phyloP scores from a whole-genome alignment of 2,329 filamentous ascomycete species.

The Colletotrichum sansevieriae region DNA sequence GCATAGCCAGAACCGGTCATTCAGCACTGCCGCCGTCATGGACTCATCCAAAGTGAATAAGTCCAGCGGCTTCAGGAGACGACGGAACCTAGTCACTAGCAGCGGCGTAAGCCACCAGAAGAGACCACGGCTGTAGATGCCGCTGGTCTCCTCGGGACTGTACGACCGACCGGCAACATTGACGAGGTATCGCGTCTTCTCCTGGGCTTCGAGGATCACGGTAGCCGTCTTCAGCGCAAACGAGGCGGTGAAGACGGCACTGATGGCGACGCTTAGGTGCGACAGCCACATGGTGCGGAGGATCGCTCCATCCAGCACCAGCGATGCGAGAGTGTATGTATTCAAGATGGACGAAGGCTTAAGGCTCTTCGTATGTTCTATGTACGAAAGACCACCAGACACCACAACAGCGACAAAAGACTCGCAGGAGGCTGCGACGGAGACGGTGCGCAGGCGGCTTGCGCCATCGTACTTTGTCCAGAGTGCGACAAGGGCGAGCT shows the following conservation, averaged over 20 bases:
- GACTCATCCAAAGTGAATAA: slow-evolving; percentile 48
- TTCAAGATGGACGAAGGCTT: slow-evolving; percentile 52
- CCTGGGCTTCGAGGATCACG: slow-evolving; percentile 54
- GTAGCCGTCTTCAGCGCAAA: slow-evolving; percentile 53
- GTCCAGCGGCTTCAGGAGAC: slow-evolving; percentile 51
- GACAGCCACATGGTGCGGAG: slow-evolving; percentile 53
- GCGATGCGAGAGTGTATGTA: slow-evolving; percentile 49
- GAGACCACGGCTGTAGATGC: slow-evolving; percentile 52
- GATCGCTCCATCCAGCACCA: slow-evolving; percentile 51
- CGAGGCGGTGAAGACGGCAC: slow-evolving; percentile 51
- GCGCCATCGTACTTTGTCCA: slow-evolving; percentile 46
- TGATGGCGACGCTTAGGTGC: slow-evolving; percentile 45
- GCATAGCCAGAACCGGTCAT: slow-evolving; percentile 48
- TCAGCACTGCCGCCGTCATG: slow-evolving; percentile 49
- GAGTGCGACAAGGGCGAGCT: slow-evolving; percentile 51
- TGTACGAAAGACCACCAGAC: slow-evolving; percentile 51
- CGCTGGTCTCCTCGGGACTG: slow-evolving; percentile 55
- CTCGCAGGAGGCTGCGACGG: slow-evolving; percentile 49
- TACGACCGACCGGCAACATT: slow-evolving; percentile 44
- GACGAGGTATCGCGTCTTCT: slow-evolving; percentile 53
- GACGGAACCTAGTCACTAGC: slow-evolving; percentile 50
- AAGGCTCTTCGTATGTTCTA: slow-evolving; percentile 52
- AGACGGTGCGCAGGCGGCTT: slow-evolving; percentile 46
- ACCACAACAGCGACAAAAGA: slow-evolving; percentile 51
- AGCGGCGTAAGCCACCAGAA: slow-evolving; percentile 55